Evolutionary conservation across 2,329 filamentous ascomycete species (phyloP).

Genomic region (Thielaviopsis musarum): DNA sequence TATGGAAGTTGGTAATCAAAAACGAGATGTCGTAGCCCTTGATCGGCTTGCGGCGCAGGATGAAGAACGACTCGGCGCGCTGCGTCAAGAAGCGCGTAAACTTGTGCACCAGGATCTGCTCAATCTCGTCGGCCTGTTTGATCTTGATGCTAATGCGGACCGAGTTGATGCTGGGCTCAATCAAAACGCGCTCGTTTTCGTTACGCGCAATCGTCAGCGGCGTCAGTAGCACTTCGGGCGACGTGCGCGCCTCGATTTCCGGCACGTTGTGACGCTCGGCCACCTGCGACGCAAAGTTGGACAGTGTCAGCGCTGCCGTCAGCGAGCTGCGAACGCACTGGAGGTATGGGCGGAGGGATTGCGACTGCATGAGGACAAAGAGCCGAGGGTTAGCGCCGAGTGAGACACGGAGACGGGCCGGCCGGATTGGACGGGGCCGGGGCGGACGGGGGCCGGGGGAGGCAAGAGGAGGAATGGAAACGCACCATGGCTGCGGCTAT

Average conservation of each 20-base stretch:
- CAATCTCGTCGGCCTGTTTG: constrained; percentile 98
- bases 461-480: not conserved
- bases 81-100: constrained; percentile 95
- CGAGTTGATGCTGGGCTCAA: constrained; percentile 93
- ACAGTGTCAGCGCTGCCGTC: constrained; percentile 72
- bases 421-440: not conserved
- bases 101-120: constrained; percentile 95
- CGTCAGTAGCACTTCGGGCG: constrained; percentile 85
- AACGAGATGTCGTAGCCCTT: constrained; percentile 98
- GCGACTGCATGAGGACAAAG: constrained; percentile 41
- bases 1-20: constrained; percentile 96
- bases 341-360: constrained; percentile 92
- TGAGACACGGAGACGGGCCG: not conserved
- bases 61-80: constrained; percentile 92
- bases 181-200: constrained; percentile 90
- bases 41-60: constrained; percentile 84
- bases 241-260: constrained; percentile 84
- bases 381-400: constrained; percentile 6
- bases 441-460: not conserved
- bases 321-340: constrained; percentile 90
- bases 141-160: constrained; percentile 97
- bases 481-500: not conserved
- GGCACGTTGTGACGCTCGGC: constrained; percentile 96
- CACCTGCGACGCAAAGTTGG: constrained; percentile 94
- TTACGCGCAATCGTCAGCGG: constrained; percentile 83